Conservation (phyloP, 2,329 filamentous ascomycete species). For the Periconia sp. region DNA sequence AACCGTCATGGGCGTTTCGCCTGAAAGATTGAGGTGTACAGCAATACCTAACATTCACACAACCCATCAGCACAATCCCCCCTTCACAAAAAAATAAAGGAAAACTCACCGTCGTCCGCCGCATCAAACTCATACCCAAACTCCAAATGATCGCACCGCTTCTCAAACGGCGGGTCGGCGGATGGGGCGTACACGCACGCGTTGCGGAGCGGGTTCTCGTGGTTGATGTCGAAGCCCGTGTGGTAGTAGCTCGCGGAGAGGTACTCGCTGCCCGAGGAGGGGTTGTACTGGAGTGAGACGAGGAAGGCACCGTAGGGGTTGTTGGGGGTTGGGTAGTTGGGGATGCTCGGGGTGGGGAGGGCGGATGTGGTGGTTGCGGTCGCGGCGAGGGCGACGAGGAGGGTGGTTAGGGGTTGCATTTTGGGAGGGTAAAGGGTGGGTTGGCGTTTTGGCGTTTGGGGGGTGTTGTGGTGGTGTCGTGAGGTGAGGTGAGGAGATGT, state of each 20-base stretch:
- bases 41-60: too few relatives aligned
- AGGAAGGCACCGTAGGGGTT: background rate
- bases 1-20: too few relatives aligned
- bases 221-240: background rate
- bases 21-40: too few relatives aligned
- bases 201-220: background rate
- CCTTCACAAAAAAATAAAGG: too few relatives aligned
- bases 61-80: too few relatives aligned
- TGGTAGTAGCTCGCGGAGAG: background rate
- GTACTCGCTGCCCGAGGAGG: background rate
- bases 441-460: background rate
- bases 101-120: background rate
- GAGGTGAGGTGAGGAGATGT: too few relatives aligned
- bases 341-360: background rate
- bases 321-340: background rate
- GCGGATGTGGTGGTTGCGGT: too few relatives aligned
- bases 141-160: background rate
- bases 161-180: background rate
- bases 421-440: background rate
- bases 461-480: too few relatives aligned
- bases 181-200: background rate
- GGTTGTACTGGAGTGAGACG: background rate
- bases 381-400: background rate
- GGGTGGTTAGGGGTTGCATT: background rate
- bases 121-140: background rate